Conservation (phyloP, 139 green algal genomes). For the Edaphochlamys debaryana region DNA sequence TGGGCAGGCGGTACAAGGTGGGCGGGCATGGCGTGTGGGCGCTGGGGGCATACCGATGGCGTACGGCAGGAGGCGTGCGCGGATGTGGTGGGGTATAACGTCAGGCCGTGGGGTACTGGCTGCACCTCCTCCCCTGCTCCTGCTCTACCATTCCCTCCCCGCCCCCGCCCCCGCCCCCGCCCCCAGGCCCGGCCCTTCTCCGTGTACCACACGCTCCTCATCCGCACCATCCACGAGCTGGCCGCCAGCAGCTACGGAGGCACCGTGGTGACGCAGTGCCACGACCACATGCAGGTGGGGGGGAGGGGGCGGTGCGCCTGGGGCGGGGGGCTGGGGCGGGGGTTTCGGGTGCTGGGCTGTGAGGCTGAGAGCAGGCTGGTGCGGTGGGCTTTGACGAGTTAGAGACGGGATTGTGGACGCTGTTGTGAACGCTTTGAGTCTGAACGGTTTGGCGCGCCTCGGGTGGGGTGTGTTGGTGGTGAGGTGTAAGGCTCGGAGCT, state of each 20-base stretch:
- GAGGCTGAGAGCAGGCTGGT: no score
- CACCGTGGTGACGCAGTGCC: slow-evolving; percentile 35
- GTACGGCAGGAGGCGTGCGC: no score
- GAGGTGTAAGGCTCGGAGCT: no score
- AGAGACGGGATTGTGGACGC: no score
- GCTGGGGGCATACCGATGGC: background rate
- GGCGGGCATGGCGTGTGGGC: background rate
- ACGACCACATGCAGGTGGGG: slow-evolving; percentile 39
- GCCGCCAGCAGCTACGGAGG: slow-evolving; percentile 14
- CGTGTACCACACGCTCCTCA: slow-evolving; percentile 41
- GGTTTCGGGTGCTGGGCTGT: background rate
- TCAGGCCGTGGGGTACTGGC: no score
- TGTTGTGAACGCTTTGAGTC: no score
- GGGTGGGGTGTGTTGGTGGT: no score
- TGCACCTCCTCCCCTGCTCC: no score
- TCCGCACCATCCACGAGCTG: slow-evolving; percentile 42
- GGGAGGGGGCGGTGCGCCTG: background rate
- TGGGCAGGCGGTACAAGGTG: slow-evolving; percentile 32
- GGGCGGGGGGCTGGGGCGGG: background rate
- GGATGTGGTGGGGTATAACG: no score
- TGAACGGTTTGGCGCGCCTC: no score
- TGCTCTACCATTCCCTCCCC: no score
- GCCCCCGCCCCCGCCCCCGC: background rate
- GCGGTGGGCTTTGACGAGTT: no score
- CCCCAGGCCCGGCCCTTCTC: slow-evolving; percentile 34